Evolutionary conservation across 2,329 filamentous ascomycete genomes (phyloP), one percentile per base, ranked within the genome.

Genomic region (Phyllosticta citriasiana): DNA sequence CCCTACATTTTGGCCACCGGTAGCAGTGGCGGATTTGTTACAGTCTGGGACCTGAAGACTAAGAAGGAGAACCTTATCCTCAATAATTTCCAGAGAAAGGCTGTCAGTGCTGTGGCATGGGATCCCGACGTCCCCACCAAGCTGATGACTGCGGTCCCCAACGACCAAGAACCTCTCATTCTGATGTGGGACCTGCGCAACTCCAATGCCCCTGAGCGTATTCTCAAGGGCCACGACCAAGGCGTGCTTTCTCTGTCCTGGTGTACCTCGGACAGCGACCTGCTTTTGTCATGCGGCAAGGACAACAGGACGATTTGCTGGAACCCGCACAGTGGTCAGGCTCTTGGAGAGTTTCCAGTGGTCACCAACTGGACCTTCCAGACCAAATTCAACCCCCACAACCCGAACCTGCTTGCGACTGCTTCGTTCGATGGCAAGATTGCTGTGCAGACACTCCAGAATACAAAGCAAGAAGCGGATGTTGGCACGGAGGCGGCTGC

Each of bases 311-410:
- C 92, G 2, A 83, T 99, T 63, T 86, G 94, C 64, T 99, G 95
- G 94, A 97, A 97, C 74, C 91, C 94, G 1, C 89, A 94, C 70
- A 96, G 88, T 2, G 93, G 93, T 59, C 85, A 94, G 71, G 81
- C 84, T 12, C 88, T 91, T 65, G 94, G 95, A 66, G 93, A 97
- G 75, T 93, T 97, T 71, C 92, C 93, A 4, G 91, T 97, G 69
- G 92, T 96, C 59, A 97, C 93, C n/a, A 99, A 97, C 75, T 99
- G 94, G 93, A 96, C 92, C 5, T 99, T 99, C 79, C 87, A 93
- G 72, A 96, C 94, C 4, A 84, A 88, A 64, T 97, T 95, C 82
- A 92, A 96, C 73, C 94, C 94, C 30, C 86, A 89, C 67, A 96
- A 99, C 74, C 93, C 94, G 10, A 89, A 87, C 71, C 80, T 99